Evolutionary conservation across 257 asterid genomes (phyloP), one percentile per base, ranked within the genome.

Genomic region (Anisodus tanguticus): DNA sequence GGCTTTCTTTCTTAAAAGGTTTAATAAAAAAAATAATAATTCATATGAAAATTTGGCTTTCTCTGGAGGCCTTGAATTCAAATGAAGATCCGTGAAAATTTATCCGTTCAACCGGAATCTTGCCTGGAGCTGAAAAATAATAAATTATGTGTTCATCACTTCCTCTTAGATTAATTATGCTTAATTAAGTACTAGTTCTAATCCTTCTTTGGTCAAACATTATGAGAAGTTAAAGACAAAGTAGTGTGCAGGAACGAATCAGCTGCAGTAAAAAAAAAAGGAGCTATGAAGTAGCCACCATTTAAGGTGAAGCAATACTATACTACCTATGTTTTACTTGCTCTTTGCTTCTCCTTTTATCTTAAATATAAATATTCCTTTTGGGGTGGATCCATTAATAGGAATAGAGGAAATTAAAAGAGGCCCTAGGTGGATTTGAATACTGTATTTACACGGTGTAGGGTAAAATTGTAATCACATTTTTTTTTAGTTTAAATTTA

Each of bases 241-340:
- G 35, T n/a, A 72, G 5, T 47, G 17, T 72, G 60, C n/a, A 19
- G n/a, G 80, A 72, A 47, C 7, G 80, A 72, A 72, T 72, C 16
- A 72, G 57, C 59, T 47, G 35, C 80, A 19, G n/a, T 5, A 45
- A 19, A 19, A n/a, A 19, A 19, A n/a, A 0, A 2, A 71, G 3
- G n/a, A 9, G 3, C 77, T 68, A 68, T 15, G 12, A 43, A 47
- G 80, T 45, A 72, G 41, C 37, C 41, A 45, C 39, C 80, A 47
- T 72, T 47, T 47, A 72, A 47, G 80, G 43, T 47, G 80, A 47
- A 47, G 54, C 80, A 72, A 72, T 72, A 6, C 47, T 19, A 72
- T 47, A 6, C 59, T 19, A 22, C 80, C 43, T 72, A 72, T 47
- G 60, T 11, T 47, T n/a, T 72, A 12, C 41, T 72, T 72, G 60